Evolutionary conservation across 345 rosid genomes (phyloP), one percentile per base, ranked within the genome.

Genomic region (Hibiscus mutabilis): DNA sequence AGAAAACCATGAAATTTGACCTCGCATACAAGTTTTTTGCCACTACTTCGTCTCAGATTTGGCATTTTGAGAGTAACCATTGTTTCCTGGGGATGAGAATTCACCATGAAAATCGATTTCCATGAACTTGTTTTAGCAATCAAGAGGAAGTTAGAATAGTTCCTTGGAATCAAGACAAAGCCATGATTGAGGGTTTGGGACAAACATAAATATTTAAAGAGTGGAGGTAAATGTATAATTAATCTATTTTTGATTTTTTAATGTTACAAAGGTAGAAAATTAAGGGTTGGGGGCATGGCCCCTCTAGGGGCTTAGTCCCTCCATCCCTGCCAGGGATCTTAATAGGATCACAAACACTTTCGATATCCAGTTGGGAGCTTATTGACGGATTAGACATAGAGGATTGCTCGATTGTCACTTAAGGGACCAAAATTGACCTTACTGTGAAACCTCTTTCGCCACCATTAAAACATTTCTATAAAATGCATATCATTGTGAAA

Each of bases 331-430:
- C n/a, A n/a, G n/a, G n/a, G n/a, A 72, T 89, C 21, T 90, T 92
- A 27, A 25, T 78, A 1, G 27, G 81, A 66, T 75, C 85, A 47
- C 88, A 89, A 62, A 78, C 82, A 11, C 95, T 93, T 6, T 66
- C 88, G 1, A 87, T 88, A 1, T 85, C 40, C 4, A 91, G 88
- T 33, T 88, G 94, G 96, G 97, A 94, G 58, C 85, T 90, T 4
- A 57, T 91, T 2, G 96, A 94, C 66, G 97, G 95, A 19, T 84
- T 94, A 1, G 98, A 91, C 83, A 84, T 94, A 80, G 96, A 91
- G 59, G 96, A 91, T 69, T 94, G 90, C 60, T 96, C 98, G 3
- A 88, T 89, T 47, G 81, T 91, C 76, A 69, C 64, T n/a, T 79
- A 90, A 21, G 93, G 91, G 31, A 83, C 97, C 3, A 90, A 71